A percentile compares a stretch with the other conserved stretches of the same genome.
phyloP scores from a whole-genome alignment of 768 basidiomycete species.

The Boletus tomentosulus region DNA sequence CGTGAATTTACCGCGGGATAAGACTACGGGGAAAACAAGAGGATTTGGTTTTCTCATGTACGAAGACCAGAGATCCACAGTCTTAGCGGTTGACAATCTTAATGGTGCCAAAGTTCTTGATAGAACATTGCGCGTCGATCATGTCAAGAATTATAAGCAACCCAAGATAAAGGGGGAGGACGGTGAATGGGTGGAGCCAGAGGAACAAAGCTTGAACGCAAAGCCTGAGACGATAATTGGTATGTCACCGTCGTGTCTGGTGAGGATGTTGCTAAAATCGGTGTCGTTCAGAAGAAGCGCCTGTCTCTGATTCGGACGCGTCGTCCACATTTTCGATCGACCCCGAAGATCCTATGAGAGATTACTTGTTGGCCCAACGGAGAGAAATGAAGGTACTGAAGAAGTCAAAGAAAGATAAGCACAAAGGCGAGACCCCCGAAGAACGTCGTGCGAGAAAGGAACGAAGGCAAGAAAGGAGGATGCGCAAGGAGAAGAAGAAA shows the following conservation, averaged over 20 bases:
- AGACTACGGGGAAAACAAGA: slow-evolving; percentile 81
- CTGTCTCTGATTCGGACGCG: slow-evolving; percentile 61
- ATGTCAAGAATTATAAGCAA: slow-evolving; percentile 91
- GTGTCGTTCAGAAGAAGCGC: slow-evolving; percentile 42
- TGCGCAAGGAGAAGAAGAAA: slow-evolving; percentile 45
- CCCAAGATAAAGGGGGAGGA: slow-evolving; percentile 70
- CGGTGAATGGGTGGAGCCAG: slow-evolving; percentile 82
- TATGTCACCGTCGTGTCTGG: slow-evolving; percentile 27
- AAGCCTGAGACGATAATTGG: slow-evolving; percentile 69
- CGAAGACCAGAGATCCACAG: slow-evolving; percentile 93
- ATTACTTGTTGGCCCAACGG: slow-evolving; percentile 76
- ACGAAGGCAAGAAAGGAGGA: slow-evolving; percentile 66
- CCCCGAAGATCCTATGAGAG: slow-evolving; percentile 97
- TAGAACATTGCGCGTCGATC: slow-evolving; percentile 85
- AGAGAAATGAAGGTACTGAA: slow-evolving; percentile 63
- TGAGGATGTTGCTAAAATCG: slow-evolving; percentile 1
- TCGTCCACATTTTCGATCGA: slow-evolving; percentile 70
- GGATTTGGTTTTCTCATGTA: slow-evolving; percentile 99
- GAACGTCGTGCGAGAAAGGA: slow-evolving; percentile 75
- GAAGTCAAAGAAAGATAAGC: slow-evolving; percentile 63
- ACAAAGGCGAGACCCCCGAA: slow-evolving; percentile 73
- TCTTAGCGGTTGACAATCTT: slow-evolving; percentile 97
- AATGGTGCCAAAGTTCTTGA: slow-evolving; percentile 90
- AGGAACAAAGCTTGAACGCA: slow-evolving; percentile 85
- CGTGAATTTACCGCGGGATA: slow-evolving; percentile 91